Percentiles rank a stretch among this genome's conserved stretches.
Conservation (phyloP, 176 grass and related monocot genomes). For the Oropetium thomaeum region DNA sequence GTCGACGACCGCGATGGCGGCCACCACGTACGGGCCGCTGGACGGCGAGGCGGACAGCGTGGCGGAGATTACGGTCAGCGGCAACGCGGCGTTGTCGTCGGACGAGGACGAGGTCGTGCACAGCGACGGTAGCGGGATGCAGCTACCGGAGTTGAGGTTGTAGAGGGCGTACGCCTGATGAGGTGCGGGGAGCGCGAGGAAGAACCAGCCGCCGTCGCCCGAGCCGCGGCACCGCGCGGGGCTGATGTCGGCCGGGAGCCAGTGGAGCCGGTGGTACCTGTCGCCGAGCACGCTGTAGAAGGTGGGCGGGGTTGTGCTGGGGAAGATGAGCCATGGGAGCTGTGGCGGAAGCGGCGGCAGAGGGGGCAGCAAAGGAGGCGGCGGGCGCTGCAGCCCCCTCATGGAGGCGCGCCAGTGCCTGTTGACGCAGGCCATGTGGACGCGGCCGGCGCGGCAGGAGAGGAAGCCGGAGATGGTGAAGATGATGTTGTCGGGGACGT, state of each 20-base stretch:
- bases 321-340: conserved; percentile 48
- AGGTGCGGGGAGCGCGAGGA: conserved; percentile 11
- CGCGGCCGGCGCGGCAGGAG: conserved; percentile 21
- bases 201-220: conserved; percentile 28
- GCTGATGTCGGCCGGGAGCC: conserved; percentile 32
- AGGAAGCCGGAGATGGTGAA: conserved; percentile 21
- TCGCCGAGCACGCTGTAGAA: conserved; percentile 29
- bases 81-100: not conserved
- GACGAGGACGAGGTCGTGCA: not conserved
- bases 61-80: conserved; percentile 20
- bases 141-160: conserved; percentile 19
- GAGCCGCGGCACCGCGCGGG: conserved; percentile 27
- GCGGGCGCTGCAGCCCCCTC: not conserved
- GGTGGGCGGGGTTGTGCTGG: conserved; percentile 21
- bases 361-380: conserved; percentile 2
- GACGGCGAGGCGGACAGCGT: conserved; percentile 25
- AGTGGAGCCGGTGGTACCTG: not conserved
- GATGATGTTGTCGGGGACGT: conserved; percentile 37
- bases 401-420: not conserved
- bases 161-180: conserved; percentile 21
- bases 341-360: conserved; percentile 10
- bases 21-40: not conserved
- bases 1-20: conserved; percentile 30
- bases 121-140: conserved; percentile 6
- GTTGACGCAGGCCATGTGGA: conserved; percentile 35